phyloP scores from a whole-genome alignment of 495 filamentous ascomycete species.

The Hypoxylon trugodes region DNA sequence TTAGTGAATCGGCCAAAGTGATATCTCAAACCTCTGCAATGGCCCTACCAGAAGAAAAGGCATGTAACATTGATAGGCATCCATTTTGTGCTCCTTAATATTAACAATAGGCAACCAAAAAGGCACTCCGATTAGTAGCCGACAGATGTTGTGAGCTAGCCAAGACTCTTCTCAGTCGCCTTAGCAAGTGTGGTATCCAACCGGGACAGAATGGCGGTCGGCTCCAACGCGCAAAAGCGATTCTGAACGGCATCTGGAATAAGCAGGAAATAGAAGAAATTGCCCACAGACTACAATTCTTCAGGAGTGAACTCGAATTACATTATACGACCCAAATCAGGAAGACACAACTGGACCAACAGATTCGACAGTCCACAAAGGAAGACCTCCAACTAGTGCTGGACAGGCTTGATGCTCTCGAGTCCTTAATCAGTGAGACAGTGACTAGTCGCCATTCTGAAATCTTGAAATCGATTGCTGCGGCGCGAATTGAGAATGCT shows the following conservation, averaged over 20 bases:
- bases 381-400: conserved; percentile 4
- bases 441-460: neutral
- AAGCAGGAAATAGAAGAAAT: conserved; percentile 20
- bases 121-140: conserved; percentile 23
- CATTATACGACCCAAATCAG: conserved; percentile 5
- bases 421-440: neutral
- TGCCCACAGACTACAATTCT: conserved; percentile 7
- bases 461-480: conserved; percentile 1
- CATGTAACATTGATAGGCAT: neutral
- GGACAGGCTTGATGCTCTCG: neutral
- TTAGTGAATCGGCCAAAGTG: conserved; percentile 8
- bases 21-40: conserved; percentile 15
- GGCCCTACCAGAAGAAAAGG: conserved; percentile 10
- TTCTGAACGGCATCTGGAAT: conserved; percentile 12
- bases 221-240: conserved; percentile 4
- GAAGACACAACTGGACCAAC: conserved; percentile 10
- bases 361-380: neutral
- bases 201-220: conserved; percentile 2
- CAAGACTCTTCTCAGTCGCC: conserved; percentile 10
- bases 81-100: neutral
- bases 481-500: conserved; percentile 1
- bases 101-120: neutral
- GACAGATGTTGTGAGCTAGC: conserved; percentile 15
- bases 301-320: conserved; percentile 11
- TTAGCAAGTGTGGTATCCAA: conserved; percentile 8